phyloP scores from a whole-genome alignment of 139 green algal species.

The Chlorella vulgaris region DNA sequence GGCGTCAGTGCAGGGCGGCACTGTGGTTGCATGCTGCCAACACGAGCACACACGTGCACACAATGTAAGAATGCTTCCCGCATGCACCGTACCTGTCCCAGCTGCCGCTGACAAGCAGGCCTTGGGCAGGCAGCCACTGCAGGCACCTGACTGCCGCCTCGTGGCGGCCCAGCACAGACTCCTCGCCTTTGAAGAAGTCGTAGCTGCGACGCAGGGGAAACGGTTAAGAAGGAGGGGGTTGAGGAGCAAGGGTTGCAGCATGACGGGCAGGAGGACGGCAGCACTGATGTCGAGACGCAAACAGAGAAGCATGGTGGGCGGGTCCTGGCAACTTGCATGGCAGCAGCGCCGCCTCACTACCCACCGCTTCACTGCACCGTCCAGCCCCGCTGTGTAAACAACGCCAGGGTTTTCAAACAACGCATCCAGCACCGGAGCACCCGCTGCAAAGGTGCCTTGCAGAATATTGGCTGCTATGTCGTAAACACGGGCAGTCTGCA shows the following conservation, averaged over 20 bases:
- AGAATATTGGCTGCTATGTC: conserved; percentile 49
- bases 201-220: conserved; percentile 37
- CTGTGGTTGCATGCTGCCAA: too few species aligned
- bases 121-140: conserved; percentile 51
- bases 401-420: conserved; percentile 64
- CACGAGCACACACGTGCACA: too few species aligned
- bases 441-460: conserved; percentile 50
- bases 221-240: background rate
- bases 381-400: conserved; percentile 63
- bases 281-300: background rate
- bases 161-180: conserved; percentile 57
- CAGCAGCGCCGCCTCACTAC: background rate
- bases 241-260: too few species aligned
- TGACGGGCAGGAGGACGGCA: too few species aligned
- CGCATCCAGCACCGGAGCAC: conserved; percentile 74
- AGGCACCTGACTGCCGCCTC: conserved; percentile 54
- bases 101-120: conserved; percentile 68
- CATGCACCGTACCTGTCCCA: conserved; percentile 70
- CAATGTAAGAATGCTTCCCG: too few species aligned
- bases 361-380: conserved; percentile 67
- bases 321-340: background rate
- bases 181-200: conserved; percentile 53
- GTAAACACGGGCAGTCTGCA: conserved; percentile 71
- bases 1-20: too few species aligned
- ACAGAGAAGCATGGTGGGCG: background rate